Percentiles rank a stretch among this genome's conserved stretches.
phyloP scores from a whole-genome alignment of 1,284 basidiomycete species.

The Termitomyces sp. region DNA sequence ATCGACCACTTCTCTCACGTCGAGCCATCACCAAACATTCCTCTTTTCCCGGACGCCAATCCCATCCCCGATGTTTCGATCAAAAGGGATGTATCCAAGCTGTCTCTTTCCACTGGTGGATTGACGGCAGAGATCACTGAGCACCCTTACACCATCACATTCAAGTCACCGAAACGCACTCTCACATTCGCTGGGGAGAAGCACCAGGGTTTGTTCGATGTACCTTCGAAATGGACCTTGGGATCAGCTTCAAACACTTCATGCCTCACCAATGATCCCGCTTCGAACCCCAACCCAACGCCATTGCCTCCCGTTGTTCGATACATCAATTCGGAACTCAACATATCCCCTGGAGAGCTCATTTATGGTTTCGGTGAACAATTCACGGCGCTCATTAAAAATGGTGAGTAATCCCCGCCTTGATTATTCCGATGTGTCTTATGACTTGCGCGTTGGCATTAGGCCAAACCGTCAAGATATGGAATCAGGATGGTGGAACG shows the following conservation, averaged over 20 bases:
- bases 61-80: slow-evolving; percentile 40
- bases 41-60: slow-evolving; percentile 59
- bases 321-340: slow-evolving; percentile 66
- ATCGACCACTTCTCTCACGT: slow-evolving; percentile 55
- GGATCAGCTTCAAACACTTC: slow-evolving; percentile 55
- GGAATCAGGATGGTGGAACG: slow-evolving; percentile 71
- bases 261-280: slow-evolving; percentile 50
- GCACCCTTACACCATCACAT: slow-evolving; percentile 58
- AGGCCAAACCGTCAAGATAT: slow-evolving; percentile 61
- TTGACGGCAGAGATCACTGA: slow-evolving; percentile 49
- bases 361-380: slow-evolving; percentile 72
- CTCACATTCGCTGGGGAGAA: slow-evolving; percentile 55
- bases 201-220: slow-evolving; percentile 60
- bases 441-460: background rate
- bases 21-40: slow-evolving; percentile 44
- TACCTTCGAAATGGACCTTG: slow-evolving; percentile 60
- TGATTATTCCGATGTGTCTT: background rate
- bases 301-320: slow-evolving; percentile 41
- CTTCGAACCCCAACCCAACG: slow-evolving; percentile 51
- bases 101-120: slow-evolving; percentile 39
- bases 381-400: slow-evolving; percentile 72
- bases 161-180: slow-evolving; percentile 44
- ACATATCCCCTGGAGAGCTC: slow-evolving; percentile 63
- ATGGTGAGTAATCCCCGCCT: slow-evolving; percentile 40
- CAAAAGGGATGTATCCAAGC: slow-evolving; percentile 29